Conservation (phyloP, 2,329 filamentous ascomycete genomes). For the Alternaria sp. region DNA sequence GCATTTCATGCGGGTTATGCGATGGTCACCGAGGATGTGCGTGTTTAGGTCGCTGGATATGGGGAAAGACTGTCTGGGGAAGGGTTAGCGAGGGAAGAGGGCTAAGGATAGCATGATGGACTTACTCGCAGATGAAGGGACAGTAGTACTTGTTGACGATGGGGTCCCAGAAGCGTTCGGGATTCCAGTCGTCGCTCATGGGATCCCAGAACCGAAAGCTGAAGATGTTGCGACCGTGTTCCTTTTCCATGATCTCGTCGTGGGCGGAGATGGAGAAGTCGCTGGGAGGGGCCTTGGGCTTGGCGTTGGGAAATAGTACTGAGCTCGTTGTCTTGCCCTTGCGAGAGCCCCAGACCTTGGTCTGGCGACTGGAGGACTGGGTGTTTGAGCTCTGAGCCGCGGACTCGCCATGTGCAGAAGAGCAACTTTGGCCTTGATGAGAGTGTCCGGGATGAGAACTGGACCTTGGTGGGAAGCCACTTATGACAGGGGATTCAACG, state of each 20-base stretch:
- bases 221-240: slow-evolving; percentile 49
- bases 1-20: slow-evolving; percentile 46
- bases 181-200: slow-evolving; percentile 55
- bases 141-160: slow-evolving; percentile 59
- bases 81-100: background rate
- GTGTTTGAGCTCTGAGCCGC: background rate
- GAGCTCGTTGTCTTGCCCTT: slow-evolving; percentile 29
- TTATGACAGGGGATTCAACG: slow-evolving; percentile 3
- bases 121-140: slow-evolving; percentile 62
- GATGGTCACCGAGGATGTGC: slow-evolving; percentile 49
- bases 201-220: slow-evolving; percentile 58
- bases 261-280: slow-evolving; percentile 40
- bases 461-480: background rate
- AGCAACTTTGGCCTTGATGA: background rate
- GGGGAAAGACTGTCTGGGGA: slow-evolving; percentile 8
- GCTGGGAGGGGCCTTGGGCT: slow-evolving; percentile 34
- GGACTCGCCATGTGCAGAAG: background rate
- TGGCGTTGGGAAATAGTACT: slow-evolving; percentile 47
- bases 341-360: slow-evolving; percentile 32
- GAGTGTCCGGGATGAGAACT: background rate
- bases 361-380: slow-evolving; percentile 11
- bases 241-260: slow-evolving; percentile 33
- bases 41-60: slow-evolving; percentile 37
- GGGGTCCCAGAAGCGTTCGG: slow-evolving; percentile 55
- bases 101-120: background rate